These are phyloP conservation scores for Yamadazyma oceani DNA, from an alignment of 1,139 yeast genomes.

Conservation along the genomic window DNA sequence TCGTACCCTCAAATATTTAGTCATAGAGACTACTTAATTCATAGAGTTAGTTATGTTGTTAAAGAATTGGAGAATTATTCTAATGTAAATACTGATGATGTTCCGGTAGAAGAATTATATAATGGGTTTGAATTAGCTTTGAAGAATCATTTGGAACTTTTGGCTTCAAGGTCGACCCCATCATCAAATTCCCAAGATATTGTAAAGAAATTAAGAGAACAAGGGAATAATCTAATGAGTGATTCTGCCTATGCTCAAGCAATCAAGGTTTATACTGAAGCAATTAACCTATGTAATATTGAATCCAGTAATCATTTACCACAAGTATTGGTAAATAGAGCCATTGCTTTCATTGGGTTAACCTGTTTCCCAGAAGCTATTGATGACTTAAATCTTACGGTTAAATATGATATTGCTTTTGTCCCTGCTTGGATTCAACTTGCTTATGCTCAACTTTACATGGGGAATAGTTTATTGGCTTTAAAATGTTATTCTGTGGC, in stretches of 20 bases:
- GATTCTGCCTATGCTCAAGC: conserved; percentile 43
- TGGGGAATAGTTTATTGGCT: conserved; percentile 39
- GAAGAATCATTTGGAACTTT: conserved; percentile 14
- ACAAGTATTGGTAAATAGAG: conserved; percentile 41
- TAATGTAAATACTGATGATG: conserved; percentile 3
- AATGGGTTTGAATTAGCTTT: conserved; percentile 11
- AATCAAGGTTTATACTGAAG: conserved; percentile 40
- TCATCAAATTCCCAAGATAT: neutral
- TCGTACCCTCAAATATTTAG: conserved; percentile 8
- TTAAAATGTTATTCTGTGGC: conserved; percentile 37
- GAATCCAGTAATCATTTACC: conserved; percentile 24
- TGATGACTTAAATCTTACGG: conserved; percentile 35
- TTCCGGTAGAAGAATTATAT: conserved; percentile 11
- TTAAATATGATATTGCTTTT: conserved; percentile 31
- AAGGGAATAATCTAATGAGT: conserved; percentile 44
- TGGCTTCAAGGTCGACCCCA: neutral
- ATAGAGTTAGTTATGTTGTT: conserved; percentile 9
- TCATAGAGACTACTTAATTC: conserved; percentile 8
- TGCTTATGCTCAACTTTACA: conserved; percentile 45
- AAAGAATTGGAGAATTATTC: conserved; percentile 10
- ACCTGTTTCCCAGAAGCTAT: conserved; percentile 46
- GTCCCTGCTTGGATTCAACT: conserved; percentile 49
- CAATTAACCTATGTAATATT: conserved; percentile 24
- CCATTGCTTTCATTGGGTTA: conserved; percentile 45
- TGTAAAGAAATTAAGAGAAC: conserved; percentile 33